These are phyloP conservation scores for Cucumis sativus DNA, from an alignment of 306 rosid genomes.

Conservation along the genomic window Cucumber_9930_V3 NC_026660.2:10937501-10938000, in stretches of 20 bases:
- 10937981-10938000: conserved; percentile 61
- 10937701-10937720: conserved; percentile 60
- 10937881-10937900: background rate
- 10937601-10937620: conserved; percentile 22
- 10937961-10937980: conserved; percentile 40
- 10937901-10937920: conserved; percentile 23
- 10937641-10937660: conserved; percentile 60
- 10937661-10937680: conserved; percentile 64
- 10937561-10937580: background rate
- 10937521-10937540: conserved; percentile 63
- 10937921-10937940: conserved; percentile 58
- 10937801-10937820: conserved; percentile 65
- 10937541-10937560: background rate
- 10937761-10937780: conserved; percentile 66
- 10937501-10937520: conserved; percentile 56
- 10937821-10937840: conserved; percentile 44
- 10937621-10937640: conserved; percentile 62
- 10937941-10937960: conserved; percentile 39
- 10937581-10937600: background rate
- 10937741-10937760: conserved; percentile 44
- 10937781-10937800: conserved; percentile 55
- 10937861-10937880: background rate
- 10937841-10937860: background rate
- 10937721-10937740: conserved; percentile 45
- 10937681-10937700: conserved; percentile 63